A percentile compares a stretch with the other conserved stretches of the same genome.
Evolutionary conservation across 495 filamentous ascomycete genomes (phyloP).

Genomic region (Glutinoglossum americanum): DNA sequence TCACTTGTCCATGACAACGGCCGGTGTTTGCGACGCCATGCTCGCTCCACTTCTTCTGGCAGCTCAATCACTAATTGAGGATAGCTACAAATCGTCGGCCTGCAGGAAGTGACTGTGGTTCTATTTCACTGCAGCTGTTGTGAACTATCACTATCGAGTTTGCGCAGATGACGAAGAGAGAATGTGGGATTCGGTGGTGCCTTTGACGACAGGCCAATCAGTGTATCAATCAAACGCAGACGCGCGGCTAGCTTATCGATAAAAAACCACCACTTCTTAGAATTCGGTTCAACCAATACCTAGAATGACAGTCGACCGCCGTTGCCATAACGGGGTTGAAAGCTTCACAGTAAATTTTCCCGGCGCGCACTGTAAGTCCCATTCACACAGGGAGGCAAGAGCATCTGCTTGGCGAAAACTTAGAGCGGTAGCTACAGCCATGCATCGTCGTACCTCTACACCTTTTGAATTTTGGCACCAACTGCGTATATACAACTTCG

Average conservation of each 20-base stretch:
- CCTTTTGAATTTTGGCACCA: not conserved
- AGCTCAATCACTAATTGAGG: not conserved
- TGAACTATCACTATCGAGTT: not conserved
- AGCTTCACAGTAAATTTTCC: not conserved
- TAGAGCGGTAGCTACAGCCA: not conserved
- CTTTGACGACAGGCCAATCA: not conserved
- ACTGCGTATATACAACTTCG: not conserved
- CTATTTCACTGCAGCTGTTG: not conserved
- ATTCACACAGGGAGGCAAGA: not conserved
- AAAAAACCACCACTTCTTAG: not conserved
- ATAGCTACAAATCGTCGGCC: not conserved
- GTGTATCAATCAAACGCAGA: not conserved
- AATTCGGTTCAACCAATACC: no score
- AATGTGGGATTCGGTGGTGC: not conserved
- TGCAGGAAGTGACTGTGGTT: not conserved
- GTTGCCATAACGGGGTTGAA: not conserved
- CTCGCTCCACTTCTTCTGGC: not conserved
- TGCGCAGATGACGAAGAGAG: not conserved
- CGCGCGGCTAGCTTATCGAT: constrained; percentile 2
- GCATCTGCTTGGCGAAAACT: not conserved
- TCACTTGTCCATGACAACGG: constrained; percentile 99
- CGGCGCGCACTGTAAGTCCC: not conserved
- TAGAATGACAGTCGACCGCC: not conserved
- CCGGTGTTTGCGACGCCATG: constrained; percentile 95
- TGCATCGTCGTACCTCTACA: not conserved